Conservation (phyloP, 2,329 filamentous ascomycete genomes). For the Pseudogymnoascus sp. region DNA sequence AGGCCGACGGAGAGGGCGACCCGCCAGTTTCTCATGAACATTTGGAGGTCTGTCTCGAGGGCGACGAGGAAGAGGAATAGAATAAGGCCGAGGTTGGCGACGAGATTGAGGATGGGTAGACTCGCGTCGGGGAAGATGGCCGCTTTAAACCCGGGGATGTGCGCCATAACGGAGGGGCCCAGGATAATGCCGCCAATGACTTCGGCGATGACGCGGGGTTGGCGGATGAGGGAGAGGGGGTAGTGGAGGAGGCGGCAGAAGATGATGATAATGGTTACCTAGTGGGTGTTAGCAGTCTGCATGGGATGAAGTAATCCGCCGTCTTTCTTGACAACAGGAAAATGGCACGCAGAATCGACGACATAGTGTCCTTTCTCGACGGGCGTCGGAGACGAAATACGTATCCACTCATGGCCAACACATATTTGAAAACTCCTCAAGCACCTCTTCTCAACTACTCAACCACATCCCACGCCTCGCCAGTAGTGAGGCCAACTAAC, state of each 20-base stretch:
- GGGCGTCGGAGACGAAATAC: background rate
- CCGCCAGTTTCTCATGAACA: slow-evolving; percentile 73
- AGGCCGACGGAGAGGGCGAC: slow-evolving; percentile 71
- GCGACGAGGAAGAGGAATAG: slow-evolving; percentile 85
- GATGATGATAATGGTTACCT: slow-evolving; percentile 68
- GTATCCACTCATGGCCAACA: background rate
- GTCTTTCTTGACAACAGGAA: background rate
- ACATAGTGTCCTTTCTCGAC: background rate
- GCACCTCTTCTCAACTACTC: background rate
- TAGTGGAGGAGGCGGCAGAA: slow-evolving; percentile 70
- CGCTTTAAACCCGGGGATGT: slow-evolving; percentile 69
- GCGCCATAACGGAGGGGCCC: slow-evolving; percentile 81
- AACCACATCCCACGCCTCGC: background rate
- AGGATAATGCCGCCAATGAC: slow-evolving; percentile 80
- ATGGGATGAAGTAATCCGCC: background rate
- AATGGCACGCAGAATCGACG: background rate
- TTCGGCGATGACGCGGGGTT: slow-evolving; percentile 78
- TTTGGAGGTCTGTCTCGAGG: slow-evolving; percentile 75
- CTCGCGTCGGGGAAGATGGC: slow-evolving; percentile 72
- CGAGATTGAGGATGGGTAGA: slow-evolving; percentile 68
- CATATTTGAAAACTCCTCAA: background rate
- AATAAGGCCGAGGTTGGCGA: slow-evolving; percentile 77
- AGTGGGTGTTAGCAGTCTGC: slow-evolving; percentile 15
- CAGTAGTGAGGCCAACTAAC: slow-evolving; percentile 33
- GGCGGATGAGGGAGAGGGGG: slow-evolving; percentile 68